phyloP scores from a whole-genome alignment of 257 asterid genomes.

The Nicotiana tomentosiformis region DNA sequence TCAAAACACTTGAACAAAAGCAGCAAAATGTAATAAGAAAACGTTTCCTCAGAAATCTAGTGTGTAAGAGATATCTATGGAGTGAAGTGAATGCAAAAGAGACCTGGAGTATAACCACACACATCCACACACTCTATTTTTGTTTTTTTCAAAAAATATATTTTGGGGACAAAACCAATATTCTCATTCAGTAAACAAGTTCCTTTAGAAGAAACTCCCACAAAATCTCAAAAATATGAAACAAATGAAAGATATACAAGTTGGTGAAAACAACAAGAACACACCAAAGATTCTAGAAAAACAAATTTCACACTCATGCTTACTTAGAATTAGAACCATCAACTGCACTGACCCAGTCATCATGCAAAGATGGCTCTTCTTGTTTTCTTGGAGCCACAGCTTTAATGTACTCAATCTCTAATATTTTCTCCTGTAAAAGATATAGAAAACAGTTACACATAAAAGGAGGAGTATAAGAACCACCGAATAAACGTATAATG shows the following conservation, averaged over 20 bases:
- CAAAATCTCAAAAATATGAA: not conserved
- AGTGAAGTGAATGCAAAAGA: not conserved
- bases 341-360: slow-evolving; percentile 96
- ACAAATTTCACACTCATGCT: slow-evolving; percentile 13
- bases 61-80: not conserved
- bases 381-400: slow-evolving; percentile 81
- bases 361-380: slow-evolving; percentile 78
- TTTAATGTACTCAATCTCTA: slow-evolving; percentile 85
- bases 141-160: too few species aligned
- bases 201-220: not conserved
- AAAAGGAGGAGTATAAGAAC: not conserved
- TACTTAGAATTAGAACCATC: slow-evolving; percentile 82
- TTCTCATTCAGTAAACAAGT: not conserved
- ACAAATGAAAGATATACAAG: not conserved
- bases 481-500: not conserved
- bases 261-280: not conserved
- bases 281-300: not conserved
- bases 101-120: not conserved
- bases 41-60: not conserved
- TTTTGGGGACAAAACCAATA: not conserved
- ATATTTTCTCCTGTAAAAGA: slow-evolving; percentile 68
- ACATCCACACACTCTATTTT: not conserved
- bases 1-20: not conserved
- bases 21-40: not conserved
- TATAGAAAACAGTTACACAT: slow-evolving; percentile 8